These are phyloP conservation scores for Heliosperma pusillum DNA, from an alignment of 148 eudicot species.

Conservation along the genomic window DNA sequence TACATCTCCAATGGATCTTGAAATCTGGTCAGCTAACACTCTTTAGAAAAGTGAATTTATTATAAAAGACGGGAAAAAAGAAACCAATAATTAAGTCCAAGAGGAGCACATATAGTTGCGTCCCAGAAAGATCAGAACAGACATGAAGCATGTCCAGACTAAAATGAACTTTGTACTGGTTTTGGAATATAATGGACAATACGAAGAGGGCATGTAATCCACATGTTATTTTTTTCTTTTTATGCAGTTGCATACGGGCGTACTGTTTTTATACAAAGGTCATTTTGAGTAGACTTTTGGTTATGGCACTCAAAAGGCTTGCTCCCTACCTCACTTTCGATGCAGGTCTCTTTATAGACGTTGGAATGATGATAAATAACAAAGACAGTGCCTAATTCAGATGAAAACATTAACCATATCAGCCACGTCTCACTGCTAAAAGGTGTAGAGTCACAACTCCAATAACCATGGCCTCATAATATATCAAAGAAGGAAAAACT, in stretches of 20 bases:
- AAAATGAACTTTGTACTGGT: neutral
- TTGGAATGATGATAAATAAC: neutral
- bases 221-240: neutral
- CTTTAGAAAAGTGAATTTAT: neutral
- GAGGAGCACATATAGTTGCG: neutral
- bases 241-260: neutral
- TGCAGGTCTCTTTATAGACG: neutral
- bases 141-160: conserved; percentile 1
- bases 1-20: conserved; percentile 80
- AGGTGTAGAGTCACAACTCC: neutral
- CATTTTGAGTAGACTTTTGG: neutral
- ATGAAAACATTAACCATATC: neutral
- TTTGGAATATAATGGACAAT: neutral
- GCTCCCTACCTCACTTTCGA: neutral
- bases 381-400: neutral
- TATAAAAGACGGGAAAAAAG: neutral
- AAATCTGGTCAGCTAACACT: conserved; percentile 39
- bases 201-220: neutral
- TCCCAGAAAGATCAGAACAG: neutral
- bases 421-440: conserved; percentile 1
- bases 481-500: neutral
- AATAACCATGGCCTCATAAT: neutral
- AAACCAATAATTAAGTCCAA: neutral
- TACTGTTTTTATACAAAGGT: neutral
- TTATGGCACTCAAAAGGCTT: neutral